These are phyloP conservation scores for Acacia crassicarpa DNA, from an alignment of 306 rosid species.

Conservation along the genomic window DNA sequence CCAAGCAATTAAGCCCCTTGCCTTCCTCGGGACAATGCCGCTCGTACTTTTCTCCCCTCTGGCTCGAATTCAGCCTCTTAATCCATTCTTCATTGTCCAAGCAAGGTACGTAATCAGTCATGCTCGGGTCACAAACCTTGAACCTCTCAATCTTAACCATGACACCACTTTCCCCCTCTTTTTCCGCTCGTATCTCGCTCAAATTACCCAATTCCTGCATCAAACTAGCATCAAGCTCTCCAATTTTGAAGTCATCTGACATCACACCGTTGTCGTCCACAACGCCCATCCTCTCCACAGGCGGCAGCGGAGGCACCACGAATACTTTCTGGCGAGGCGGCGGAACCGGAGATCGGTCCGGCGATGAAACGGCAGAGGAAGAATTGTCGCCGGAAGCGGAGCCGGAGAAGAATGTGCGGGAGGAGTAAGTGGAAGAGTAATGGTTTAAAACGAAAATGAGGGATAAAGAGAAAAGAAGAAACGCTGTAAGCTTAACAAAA, in stretches of 20 bases:
- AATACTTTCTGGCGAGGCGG: constrained; percentile 14
- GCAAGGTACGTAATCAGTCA: constrained; percentile 81
- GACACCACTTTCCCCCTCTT: constrained; percentile 13
- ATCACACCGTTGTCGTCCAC: constrained; percentile 73
- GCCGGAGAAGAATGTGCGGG: constrained; percentile 39
- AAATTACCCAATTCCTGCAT: constrained; percentile 32
- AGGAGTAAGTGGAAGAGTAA: constrained; percentile 32
- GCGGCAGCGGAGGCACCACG: constrained; percentile 45
- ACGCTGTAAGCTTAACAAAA: constrained; percentile 48
- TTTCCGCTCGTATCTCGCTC: constrained; percentile 24
- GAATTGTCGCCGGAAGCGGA: constrained; percentile 27
- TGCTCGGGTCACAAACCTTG: constrained; percentile 45
- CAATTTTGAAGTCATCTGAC: constrained; percentile 72
- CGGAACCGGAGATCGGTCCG: background rate
- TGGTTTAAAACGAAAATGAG: constrained; percentile 46
- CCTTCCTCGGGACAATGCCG: constrained; percentile 69
- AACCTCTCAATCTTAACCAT: constrained; percentile 46
- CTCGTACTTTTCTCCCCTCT: constrained; percentile 64
- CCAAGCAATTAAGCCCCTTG: constrained; percentile 60
- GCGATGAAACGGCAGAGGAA: background rate
- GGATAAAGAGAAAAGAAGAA: constrained; percentile 51
- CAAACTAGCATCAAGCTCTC: constrained; percentile 51
- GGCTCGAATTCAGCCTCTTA: constrained; percentile 34
- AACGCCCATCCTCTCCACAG: constrained; percentile 60
- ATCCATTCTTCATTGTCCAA: constrained; percentile 64